Evolutionary conservation across 2,329 filamentous ascomycete genomes (phyloP).

Genomic region (Apiospora hydei): DNA sequence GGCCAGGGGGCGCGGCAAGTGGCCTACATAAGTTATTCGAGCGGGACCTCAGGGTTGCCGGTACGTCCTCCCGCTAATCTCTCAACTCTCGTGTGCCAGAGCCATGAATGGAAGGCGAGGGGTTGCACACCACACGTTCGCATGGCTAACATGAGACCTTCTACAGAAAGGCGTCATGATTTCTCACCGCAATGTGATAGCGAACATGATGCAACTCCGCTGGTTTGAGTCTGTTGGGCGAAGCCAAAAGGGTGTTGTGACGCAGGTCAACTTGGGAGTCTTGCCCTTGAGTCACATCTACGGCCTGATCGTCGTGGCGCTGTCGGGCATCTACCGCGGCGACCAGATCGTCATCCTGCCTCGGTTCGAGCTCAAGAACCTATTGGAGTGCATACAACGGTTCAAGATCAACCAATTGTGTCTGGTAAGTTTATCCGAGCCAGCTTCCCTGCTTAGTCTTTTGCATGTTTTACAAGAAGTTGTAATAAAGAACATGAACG

Average conservation of each 20-base stretch:
- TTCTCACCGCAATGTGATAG: conserved; percentile 76
- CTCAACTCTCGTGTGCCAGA: not conserved
- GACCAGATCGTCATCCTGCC: conserved; percentile 75
- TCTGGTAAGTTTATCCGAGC: conserved; percentile 55
- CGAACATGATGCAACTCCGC: conserved; percentile 70
- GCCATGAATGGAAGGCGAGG: not conserved
- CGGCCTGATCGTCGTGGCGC: conserved; percentile 73
- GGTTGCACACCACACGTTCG: too few relatives aligned
- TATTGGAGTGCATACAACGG: conserved; percentile 68
- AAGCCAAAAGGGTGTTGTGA: conserved; percentile 38
- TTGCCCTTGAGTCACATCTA: conserved; percentile 84
- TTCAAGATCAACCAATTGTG: conserved; percentile 72
- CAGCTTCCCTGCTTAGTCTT: not conserved
- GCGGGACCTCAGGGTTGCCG: conserved; percentile 75
- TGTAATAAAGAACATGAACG: not conserved
- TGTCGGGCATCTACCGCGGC: conserved; percentile 70
- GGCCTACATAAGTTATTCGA: conserved; percentile 77
- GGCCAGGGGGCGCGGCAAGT: conserved; percentile 69
- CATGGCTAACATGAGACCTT: not conserved
- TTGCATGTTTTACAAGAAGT: not conserved
- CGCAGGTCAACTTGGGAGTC: conserved; percentile 62
- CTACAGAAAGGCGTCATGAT: conserved; percentile 79
- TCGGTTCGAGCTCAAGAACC: conserved; percentile 73
- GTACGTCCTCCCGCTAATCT: conserved; percentile 46
- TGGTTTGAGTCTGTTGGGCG: conserved; percentile 48